Percentiles rank a stretch among this genome's conserved stretches.
Evolutionary conservation across 495 filamentous ascomycete species (phyloP).

Genomic region (Annulohypoxylon bovei): DNA sequence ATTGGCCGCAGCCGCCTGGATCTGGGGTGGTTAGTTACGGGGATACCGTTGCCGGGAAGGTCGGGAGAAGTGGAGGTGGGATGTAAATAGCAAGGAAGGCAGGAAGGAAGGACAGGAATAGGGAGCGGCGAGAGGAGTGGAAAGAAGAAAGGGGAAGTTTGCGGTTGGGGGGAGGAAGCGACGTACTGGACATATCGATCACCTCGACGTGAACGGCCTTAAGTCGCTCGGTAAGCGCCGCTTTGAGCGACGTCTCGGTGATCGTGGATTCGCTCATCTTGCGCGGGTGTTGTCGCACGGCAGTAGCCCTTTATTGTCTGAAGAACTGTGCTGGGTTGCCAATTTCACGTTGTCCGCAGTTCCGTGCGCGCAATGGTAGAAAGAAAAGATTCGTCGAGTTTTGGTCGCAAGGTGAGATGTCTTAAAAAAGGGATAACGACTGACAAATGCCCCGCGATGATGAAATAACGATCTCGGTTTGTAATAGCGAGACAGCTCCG

Average conservation of each 20-base stretch:
- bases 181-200: conserved; percentile 88
- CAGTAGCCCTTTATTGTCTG: background rate
- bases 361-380: background rate
- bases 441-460: conserved; percentile 37
- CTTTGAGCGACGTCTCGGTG: conserved; percentile 73
- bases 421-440: background rate
- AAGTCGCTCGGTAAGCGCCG: conserved; percentile 75
- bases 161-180: background rate
- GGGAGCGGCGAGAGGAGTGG: no score
- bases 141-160: background rate
- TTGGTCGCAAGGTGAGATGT: background rate
- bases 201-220: conserved; percentile 89
- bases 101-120: no score
- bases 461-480: conserved; percentile 25
- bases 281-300: conserved; percentile 26
- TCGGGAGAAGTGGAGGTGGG: background rate
- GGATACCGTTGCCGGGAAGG: no score
- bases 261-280: conserved; percentile 67
- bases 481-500: conserved; percentile 7
- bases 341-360: background rate
- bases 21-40: conserved; percentile 13
- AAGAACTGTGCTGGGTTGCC: no score
- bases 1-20: conserved; percentile 93
- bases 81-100: no score
- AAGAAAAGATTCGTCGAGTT: background rate